phyloP scores from a whole-genome alignment of 192 early-diverging fungal genomes.

The Coemansia umbellata region DNA sequence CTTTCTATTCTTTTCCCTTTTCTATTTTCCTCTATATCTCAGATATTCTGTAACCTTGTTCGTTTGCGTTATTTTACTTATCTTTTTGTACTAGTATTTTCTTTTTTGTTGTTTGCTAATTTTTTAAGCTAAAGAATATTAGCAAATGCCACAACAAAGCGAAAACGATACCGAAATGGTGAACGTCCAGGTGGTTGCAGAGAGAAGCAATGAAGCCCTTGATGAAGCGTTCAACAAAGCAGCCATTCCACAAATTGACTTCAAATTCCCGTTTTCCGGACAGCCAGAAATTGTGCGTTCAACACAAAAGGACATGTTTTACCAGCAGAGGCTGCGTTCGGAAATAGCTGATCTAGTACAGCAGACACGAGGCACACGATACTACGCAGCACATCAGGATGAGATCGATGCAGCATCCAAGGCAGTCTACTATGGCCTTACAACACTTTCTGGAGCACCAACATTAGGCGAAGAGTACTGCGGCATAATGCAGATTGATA shows the following conservation, averaged over 20 bases:
- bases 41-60: background rate
- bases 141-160: background rate
- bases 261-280: slow-evolving; percentile 64
- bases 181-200: slow-evolving; percentile 13
- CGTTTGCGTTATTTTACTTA: background rate
- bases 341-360: slow-evolving; percentile 63
- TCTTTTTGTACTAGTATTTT: background rate
- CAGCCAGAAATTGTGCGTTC: slow-evolving; percentile 85
- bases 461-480: slow-evolving; percentile 97
- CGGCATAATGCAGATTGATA: slow-evolving; percentile 71
- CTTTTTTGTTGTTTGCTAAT: background rate
- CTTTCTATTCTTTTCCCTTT: no score
- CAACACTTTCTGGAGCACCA: slow-evolving; percentile 67
- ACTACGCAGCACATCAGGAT: slow-evolving; percentile 57
- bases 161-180: background rate
- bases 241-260: slow-evolving; percentile 6
- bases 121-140: background rate
- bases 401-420: slow-evolving; percentile 61
- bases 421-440: slow-evolving; percentile 70
- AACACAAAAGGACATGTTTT: slow-evolving; percentile 87
- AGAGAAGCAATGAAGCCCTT: background rate
- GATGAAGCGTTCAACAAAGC: background rate
- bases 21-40: no score
- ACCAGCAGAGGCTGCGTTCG: slow-evolving; percentile 62
- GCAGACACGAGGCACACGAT: slow-evolving; percentile 57